Base-by-base conservation (phyloP, 805 yeast genomes). In the Metschnikowia peoriensis region DNA sequence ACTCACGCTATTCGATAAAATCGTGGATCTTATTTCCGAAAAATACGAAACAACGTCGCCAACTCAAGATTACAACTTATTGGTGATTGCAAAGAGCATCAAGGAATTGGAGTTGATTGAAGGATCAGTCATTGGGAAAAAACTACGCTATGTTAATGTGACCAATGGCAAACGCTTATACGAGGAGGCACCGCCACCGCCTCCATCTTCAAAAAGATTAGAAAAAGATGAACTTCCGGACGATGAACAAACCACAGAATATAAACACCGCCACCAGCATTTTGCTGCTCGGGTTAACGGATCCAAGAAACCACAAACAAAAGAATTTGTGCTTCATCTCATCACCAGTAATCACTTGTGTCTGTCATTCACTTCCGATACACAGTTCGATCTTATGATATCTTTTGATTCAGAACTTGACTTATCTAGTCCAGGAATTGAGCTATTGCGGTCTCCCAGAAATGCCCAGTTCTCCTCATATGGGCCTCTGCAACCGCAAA, bases 101-200 rank as follows among this genome's bases (percentile, higher is more conserved):
- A 84, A 86, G 62, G 94, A 88, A 62, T 65, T 88, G 55, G 96
- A 91, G 63, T 70, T 91, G 44, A 75, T 91, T 7, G 97, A 91
- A 66, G 88, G 92, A 0, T 75, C 86, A 43, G 63, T 90, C 12
- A 72, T 87, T n/a, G 97, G 97, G 1, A 83, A 88, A 61, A 73
- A 73, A 38, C 67, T 89, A 38, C 77, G 79, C 55, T 86, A 87
- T 62, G 78, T 78, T 54, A 79, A 96, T 58, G 79, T 85, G 59
- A 82, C 90, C 27, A 89, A 89, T 14, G 75, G 83, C 0, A 49
- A 52, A 17, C 79, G 85, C 16, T 66, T 86, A 27, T 79, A 76
- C 57, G 82, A 79, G 35, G 77, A 71, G 28, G 43, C 45, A 7
- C 35, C 4, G 8, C 17, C 32, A 12, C 43, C 45, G 22, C 41